Base-by-base conservation (phyloP, 257 asterid genomes). In the Paulownia fortunei region DNA sequence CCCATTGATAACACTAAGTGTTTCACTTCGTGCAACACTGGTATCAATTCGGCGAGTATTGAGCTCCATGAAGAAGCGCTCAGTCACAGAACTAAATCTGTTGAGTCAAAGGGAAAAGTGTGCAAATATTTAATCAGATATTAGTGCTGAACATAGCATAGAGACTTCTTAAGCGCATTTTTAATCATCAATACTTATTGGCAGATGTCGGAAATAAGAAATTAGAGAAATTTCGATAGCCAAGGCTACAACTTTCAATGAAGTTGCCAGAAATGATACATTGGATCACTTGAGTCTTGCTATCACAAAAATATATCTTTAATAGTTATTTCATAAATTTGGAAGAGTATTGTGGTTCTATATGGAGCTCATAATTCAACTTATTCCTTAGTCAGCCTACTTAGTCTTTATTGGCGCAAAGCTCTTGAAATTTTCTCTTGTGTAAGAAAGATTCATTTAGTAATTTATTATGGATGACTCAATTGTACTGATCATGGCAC, bases 81-180 rank as follows among this genome's bases (percentile, higher is more conserved):
- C 99, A 23, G 98, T 96, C 84, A 96, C 98, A 63, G 99, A 96
- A 79, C 98, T 93, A 85, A 96, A 96, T 86, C 99, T 96, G 89
- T 86, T 52, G 76, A 83, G 75, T 69, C 72, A 84, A 82, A 79
- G 73, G 21, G 66, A 80, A 79, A 42, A 73, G 16, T 58, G 69
- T 78, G 64, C 56, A 63, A 76, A 76, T 59, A 55, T 3, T 67
- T 60, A 39, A 64, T 76, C 72, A 82, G 62, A 68, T 62, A 27
- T 21, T 32, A 47, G 56, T 8, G 19, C 66, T 37, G 61, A 69
- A 58, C 27, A 58, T 13, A 73, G 67, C 69, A 69, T 79, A 59
- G 76, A 56, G 36, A 79, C 79, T 54, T 34, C 58, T 74, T 10
- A 39, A 54, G 42, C 69, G 76, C 66, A 54, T 76, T 44, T 39